Percentiles rank a stretch among this genome's conserved stretches.
phyloP scores from a whole-genome alignment of 768 basidiomycete species.

The Chalciporus chontae region DNA sequence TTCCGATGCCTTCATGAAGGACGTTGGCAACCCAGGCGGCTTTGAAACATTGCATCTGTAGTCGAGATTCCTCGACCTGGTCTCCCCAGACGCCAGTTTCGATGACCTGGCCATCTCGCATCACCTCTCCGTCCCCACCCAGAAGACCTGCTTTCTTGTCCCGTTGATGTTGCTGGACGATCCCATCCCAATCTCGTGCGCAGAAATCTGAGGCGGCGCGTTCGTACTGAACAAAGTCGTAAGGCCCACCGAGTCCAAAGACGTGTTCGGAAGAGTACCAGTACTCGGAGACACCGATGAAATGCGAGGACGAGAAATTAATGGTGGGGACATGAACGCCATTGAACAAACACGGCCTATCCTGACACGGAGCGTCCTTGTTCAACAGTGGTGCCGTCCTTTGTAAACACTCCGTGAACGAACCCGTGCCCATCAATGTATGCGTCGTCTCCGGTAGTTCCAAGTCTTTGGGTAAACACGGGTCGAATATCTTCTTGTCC shows the following conservation, averaged over 20 bases:
- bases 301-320: constrained; percentile 88
- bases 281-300: constrained; percentile 97
- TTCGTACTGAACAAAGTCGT: constrained; percentile 96
- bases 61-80: constrained; percentile 73
- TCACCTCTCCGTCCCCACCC: constrained; percentile 65
- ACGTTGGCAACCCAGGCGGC: constrained; percentile 98
- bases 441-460: constrained; percentile 57
- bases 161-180: constrained; percentile 60
- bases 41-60: constrained; percentile 99
- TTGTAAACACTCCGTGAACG: constrained; percentile 79
- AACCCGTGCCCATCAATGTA: constrained; percentile 79
- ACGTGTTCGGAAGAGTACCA: constrained; percentile 99
- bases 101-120: constrained; percentile 57
- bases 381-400: constrained; percentile 77
- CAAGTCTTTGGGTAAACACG: constrained; percentile 84
- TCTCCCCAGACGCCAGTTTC: constrained; percentile 66
- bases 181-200: constrained; percentile 69
- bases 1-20: constrained; percentile 91
- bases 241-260: constrained; percentile 90
- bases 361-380: constrained; percentile 77
- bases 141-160: constrained; percentile 47
- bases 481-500: constrained; percentile 61
- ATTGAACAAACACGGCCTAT: constrained; percentile 87
- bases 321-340: constrained; percentile 92
- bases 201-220: constrained; percentile 89